Evolutionary conservation across 1,139 yeast species (phyloP).

Genomic region (Hyphopichia burtonii): DNA sequence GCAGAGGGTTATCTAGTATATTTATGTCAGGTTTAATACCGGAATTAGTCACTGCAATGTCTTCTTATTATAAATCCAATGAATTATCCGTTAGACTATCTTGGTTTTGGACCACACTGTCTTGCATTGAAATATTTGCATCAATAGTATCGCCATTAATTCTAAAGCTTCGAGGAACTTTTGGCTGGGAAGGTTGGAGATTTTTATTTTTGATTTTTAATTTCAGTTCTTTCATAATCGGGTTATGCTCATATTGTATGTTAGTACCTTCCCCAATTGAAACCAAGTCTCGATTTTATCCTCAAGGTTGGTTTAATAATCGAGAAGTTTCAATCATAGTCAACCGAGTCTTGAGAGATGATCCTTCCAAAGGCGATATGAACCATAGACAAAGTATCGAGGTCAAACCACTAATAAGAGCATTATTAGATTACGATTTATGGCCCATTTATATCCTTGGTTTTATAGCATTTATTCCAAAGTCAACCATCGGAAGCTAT

Average conservation of each 20-base stretch:
- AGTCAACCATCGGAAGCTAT: slow-evolving; percentile 43
- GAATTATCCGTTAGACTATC: slow-evolving; percentile 52
- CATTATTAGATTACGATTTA: slow-evolving; percentile 53
- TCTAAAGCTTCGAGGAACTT: slow-evolving; percentile 38
- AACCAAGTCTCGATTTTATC: slow-evolving; percentile 49
- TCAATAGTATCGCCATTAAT: slow-evolving; percentile 47
- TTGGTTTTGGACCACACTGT: slow-evolving; percentile 48
- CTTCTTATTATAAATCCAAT: slow-evolving; percentile 52
- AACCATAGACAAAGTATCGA: slow-evolving; percentile 58
- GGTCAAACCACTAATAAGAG: slow-evolving; percentile 38
- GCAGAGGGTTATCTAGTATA: slow-evolving; percentile 48
- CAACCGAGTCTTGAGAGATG: slow-evolving; percentile 63
- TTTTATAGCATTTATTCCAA: slow-evolving; percentile 45
- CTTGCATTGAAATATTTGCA: slow-evolving; percentile 38
- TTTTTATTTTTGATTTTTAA: slow-evolving; percentile 71
- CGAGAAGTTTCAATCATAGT: slow-evolving; percentile 63
- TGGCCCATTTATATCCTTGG: slow-evolving; percentile 61
- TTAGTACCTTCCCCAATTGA: slow-evolving; percentile 63
- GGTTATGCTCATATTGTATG: slow-evolving; percentile 48
- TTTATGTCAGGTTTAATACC: slow-evolving; percentile 60
- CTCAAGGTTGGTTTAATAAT: slow-evolving; percentile 63
- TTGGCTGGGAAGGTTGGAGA: slow-evolving; percentile 54
- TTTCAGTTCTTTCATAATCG: slow-evolving; percentile 52
- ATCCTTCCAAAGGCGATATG: slow-evolving; percentile 71
- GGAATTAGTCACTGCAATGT: slow-evolving; percentile 53